These are phyloP conservation scores for Spathaspora hagerdaliae DNA, from an alignment of 805 yeast species.

Conservation along the genomic window DNA sequence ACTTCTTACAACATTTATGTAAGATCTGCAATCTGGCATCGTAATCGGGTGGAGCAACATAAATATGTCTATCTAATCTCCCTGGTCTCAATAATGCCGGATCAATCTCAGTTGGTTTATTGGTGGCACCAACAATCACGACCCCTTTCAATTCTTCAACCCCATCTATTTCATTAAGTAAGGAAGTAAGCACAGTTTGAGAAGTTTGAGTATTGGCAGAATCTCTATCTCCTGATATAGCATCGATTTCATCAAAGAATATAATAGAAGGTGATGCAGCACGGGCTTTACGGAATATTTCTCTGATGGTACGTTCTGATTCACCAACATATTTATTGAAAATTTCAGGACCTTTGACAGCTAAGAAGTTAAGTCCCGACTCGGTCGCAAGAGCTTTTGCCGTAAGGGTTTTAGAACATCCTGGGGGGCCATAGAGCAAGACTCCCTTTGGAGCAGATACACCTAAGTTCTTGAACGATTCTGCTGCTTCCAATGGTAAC, in stretches of 20 bases:
- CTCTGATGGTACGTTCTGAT: constrained; percentile 88
- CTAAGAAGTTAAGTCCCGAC: constrained; percentile 87
- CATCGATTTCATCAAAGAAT: constrained; percentile 96
- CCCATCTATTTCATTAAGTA: constrained; percentile 95
- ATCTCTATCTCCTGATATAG: constrained; percentile 76
- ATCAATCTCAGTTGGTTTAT: constrained; percentile 90
- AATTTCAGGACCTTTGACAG: constrained; percentile 96
- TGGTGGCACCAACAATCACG: constrained; percentile 92
- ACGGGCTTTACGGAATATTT: constrained; percentile 87
- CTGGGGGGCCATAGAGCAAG: constrained; percentile 94
- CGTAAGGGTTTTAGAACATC: constrained; percentile 91
- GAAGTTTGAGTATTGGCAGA: constrained; percentile 63
- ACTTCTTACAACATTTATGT: constrained; percentile 61
- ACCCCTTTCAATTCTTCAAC: constrained; percentile 94
- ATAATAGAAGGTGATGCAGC: constrained; percentile 94
- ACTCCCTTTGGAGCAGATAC: constrained; percentile 92
- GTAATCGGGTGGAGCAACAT: constrained; percentile 86
- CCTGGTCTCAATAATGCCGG: constrained; percentile 95
- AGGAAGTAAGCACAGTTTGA: constrained; percentile 82
- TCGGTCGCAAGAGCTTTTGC: constrained; percentile 96
- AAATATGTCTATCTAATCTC: constrained; percentile 86
- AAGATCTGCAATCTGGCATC: constrained; percentile 79
- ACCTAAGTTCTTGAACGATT: constrained; percentile 72
- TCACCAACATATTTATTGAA: constrained; percentile 96
- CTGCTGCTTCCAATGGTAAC: constrained; percentile 80